Conservation (phyloP, 257 asterid genomes). For the Oldenlandia corymbosa region DNA sequence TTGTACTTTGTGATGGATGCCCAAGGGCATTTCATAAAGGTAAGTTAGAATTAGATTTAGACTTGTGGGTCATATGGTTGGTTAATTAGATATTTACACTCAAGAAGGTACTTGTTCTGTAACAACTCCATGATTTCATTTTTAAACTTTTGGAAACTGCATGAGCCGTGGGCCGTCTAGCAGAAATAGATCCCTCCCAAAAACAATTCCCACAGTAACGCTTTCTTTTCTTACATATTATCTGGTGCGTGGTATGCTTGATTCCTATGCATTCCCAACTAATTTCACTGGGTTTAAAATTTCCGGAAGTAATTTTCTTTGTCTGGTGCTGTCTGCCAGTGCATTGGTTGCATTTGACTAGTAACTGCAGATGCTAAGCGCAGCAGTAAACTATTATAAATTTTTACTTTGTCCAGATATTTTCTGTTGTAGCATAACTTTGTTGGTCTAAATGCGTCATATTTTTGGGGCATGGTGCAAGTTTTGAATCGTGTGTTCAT, state of each 20-base stretch:
- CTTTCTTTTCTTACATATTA: too few species aligned
- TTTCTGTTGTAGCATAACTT: not conserved
- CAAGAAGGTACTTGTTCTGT: not conserved
- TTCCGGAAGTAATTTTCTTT: not conserved
- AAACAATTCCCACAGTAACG: too few species aligned
- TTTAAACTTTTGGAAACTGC: not conserved
- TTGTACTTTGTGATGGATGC: constrained; percentile 98
- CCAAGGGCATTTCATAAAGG: constrained; percentile 99
- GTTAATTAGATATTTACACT: not conserved
- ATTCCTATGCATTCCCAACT: not conserved
- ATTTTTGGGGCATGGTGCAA: not conserved
- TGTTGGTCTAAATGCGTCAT: not conserved
- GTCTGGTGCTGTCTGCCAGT: not conserved
- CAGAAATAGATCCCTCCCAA: too few species aligned
- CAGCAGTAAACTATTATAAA: not conserved
- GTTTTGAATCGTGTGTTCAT: not conserved
- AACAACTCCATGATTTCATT: not conserved
- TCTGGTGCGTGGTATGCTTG: not conserved
- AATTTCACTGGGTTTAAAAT: not conserved
- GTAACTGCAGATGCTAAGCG: not conserved
- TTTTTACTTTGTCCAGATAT: not conserved
- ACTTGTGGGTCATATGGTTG: not conserved
- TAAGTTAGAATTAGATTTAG: constrained; percentile 26
- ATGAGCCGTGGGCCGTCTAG: not conserved
- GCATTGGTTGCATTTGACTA: not conserved